A percentile compares a stretch with the other conserved stretches of the same genome.
Conservation (phyloP, 805 yeast species). For the Ogataea naganishii region DNA sequence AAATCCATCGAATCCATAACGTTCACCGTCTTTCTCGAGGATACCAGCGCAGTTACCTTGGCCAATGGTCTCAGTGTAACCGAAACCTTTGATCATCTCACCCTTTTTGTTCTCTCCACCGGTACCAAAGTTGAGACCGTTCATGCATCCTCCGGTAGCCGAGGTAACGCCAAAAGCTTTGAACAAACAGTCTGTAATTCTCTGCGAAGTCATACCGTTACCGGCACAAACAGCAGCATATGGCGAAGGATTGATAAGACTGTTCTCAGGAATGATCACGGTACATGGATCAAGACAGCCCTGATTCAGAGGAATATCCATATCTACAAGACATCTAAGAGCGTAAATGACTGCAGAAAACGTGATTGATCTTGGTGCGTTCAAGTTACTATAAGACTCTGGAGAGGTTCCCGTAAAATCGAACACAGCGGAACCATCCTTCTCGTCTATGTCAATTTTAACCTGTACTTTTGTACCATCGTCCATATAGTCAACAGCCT, state of each 20-base stretch:
- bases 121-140: conserved; percentile 74
- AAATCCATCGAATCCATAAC: conserved; percentile 27
- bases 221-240: conserved; percentile 39
- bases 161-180: conserved; percentile 75
- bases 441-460: conserved; percentile 27
- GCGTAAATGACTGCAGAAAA: conserved; percentile 43
- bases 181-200: conserved; percentile 72
- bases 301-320: conserved; percentile 46
- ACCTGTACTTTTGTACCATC: conserved; percentile 41
- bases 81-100: conserved; percentile 31
- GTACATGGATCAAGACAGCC: conserved; percentile 41
- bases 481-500: conserved; percentile 38
- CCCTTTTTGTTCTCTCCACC: conserved; percentile 38
- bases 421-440: conserved; percentile 30
- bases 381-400: conserved; percentile 39
- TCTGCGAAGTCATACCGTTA: conserved; percentile 67
- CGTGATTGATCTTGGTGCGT: conserved; percentile 44
- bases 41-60: conserved; percentile 32
- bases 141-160: conserved; percentile 83
- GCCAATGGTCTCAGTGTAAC: conserved; percentile 42
- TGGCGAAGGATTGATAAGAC: conserved; percentile 26
- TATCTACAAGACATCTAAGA: conserved; percentile 36
- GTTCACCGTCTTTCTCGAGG: conserved; percentile 4
- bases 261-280: conserved; percentile 15
- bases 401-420: conserved; percentile 41